Conservation (phyloP, 257 asterid species). For the Prunella vulgaris region DNA sequence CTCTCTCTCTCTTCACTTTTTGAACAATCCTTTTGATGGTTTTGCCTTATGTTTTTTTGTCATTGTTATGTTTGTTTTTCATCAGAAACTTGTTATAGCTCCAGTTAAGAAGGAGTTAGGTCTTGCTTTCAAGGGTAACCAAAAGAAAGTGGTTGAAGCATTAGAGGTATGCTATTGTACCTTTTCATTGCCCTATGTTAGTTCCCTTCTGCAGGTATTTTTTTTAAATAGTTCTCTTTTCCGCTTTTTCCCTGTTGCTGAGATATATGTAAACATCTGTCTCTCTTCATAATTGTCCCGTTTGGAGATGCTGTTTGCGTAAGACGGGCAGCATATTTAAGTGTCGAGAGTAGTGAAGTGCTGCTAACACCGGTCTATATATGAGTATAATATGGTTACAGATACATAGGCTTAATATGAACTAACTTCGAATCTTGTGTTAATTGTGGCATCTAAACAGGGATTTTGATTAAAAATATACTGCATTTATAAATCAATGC, state of each 20-base stretch:
- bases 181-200: not conserved
- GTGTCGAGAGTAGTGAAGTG: not conserved
- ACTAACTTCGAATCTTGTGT: not conserved
- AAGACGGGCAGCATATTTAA: not conserved
- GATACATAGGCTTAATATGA: not conserved
- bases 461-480: not conserved
- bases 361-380: not conserved
- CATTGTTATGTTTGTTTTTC: slow-evolving; percentile 5
- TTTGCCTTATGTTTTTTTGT: not conserved
- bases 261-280: not conserved
- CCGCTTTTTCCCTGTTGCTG: not conserved
- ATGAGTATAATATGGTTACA: not conserved
- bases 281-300: not conserved
- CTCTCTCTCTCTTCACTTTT: not conserved
- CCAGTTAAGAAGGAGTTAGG: slow-evolving; percentile 82
- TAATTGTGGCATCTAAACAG: not conserved
- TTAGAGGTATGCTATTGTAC: slow-evolving; percentile 43
- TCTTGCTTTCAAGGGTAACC: slow-evolving; percentile 74
- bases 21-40: not conserved
- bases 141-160: slow-evolving; percentile 71
- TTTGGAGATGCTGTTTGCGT: not conserved
- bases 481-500: not conserved
- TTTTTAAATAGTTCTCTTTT: not conserved
- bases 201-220: not conserved
- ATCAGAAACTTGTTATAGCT: slow-evolving; percentile 62